Conservation (phyloP, 2,329 filamentous ascomycete genomes). For the Beauveria varroae region DNA sequence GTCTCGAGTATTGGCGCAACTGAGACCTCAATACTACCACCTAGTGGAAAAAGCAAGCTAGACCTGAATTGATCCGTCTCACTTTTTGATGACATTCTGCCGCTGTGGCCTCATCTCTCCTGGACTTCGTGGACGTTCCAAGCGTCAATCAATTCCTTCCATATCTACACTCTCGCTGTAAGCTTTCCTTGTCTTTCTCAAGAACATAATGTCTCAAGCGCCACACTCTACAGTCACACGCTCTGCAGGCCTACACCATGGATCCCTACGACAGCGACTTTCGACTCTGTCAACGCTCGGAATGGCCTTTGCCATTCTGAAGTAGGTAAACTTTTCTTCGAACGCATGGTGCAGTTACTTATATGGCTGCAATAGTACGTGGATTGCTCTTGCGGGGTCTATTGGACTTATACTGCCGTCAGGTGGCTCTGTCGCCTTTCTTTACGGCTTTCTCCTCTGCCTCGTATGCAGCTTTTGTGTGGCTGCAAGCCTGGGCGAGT, state of each 20-base stretch:
- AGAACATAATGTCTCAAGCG: not conserved
- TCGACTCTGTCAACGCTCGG: constrained; percentile 31
- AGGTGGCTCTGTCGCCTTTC: constrained; percentile 32
- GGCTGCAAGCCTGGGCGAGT: constrained; percentile 33
- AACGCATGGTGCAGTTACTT: not conserved
- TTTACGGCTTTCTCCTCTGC: constrained; percentile 40
- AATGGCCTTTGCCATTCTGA: constrained; percentile 38
- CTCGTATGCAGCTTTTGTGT: constrained; percentile 36
- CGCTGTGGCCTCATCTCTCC: too few species aligned
- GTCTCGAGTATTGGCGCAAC: not conserved
- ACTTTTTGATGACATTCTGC: not conserved
- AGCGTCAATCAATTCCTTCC: too few species aligned
- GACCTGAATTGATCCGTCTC: not conserved
- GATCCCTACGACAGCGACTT: constrained; percentile 26
- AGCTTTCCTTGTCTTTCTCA: too few species aligned
- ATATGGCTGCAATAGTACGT: constrained; percentile 15
- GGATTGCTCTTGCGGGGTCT: constrained; percentile 33
- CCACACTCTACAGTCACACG: not conserved
- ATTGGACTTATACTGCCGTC: constrained; percentile 35
- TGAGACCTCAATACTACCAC: not conserved
- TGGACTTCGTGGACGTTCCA: too few species aligned
- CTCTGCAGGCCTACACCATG: constrained; percentile 9
- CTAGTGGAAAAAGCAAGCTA: too few species aligned
- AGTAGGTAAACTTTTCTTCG: constrained; percentile 19
- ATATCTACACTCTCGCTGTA: too few species aligned